These are phyloP conservation scores for Penicillium thymicola DNA, from an alignment of 2,329 filamentous ascomycete genomes.

Conservation along the genomic window DNA sequence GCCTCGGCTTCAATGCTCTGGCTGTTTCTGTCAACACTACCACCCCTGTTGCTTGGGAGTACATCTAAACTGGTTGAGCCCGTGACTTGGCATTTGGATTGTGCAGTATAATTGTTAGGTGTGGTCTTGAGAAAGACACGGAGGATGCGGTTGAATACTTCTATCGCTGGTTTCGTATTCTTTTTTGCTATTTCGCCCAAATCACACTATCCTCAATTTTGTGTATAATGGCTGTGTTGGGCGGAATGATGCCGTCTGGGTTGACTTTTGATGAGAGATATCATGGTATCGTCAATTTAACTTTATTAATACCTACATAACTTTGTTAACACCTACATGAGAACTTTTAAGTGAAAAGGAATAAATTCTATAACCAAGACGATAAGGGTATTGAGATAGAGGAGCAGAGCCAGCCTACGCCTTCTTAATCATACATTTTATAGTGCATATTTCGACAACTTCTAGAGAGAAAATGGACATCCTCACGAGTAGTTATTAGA, in stretches of 20 bases:
- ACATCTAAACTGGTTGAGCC: constrained; percentile 27
- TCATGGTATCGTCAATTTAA: too few relatives aligned
- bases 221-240: not conserved
- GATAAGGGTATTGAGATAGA: too few relatives aligned
- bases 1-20: constrained; percentile 37
- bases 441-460: too few relatives aligned
- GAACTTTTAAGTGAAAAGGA: too few relatives aligned
- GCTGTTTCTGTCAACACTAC: constrained; percentile 24
- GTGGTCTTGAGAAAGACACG: not conserved
- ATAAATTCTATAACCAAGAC: too few relatives aligned
- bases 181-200: not conserved
- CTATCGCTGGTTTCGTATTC: not conserved
- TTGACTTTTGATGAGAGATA: too few relatives aligned
- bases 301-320: not conserved
- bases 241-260: too few relatives aligned
- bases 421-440: too few relatives aligned
- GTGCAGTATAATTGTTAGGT: not conserved
- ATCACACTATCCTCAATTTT: not conserved
- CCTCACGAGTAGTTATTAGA: too few relatives aligned
- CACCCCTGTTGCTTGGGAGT: constrained; percentile 37
- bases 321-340: not conserved
- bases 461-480: too few relatives aligned
- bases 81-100: not conserved
- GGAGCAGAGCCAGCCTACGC: too few relatives aligned
- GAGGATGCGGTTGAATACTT: not conserved